Evolutionary conservation across 129 eudicot species (phyloP), one percentile per base, ranked within the genome.

Genomic region (Dittrichia graveolens): DNA sequence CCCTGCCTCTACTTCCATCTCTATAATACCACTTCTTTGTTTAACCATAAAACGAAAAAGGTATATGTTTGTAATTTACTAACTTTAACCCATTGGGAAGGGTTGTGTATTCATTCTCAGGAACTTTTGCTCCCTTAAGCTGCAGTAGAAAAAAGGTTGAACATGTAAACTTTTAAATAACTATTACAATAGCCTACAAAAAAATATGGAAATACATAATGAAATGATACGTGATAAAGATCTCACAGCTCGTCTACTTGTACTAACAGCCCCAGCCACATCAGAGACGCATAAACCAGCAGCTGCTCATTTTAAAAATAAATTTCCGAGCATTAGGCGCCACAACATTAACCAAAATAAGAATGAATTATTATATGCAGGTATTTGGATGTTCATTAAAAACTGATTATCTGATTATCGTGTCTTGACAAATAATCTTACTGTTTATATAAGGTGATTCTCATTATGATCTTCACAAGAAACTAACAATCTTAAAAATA

Each of bases 161-260:
- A 42, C 15, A 18, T 61, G 34, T 14, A 50, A 71, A 57, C 56
- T 11, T 35, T 43, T 13, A 47, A 65, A 34, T 52, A 70, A 1
- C 77, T 46, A 46, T 60, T 24, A 2, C 31, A 24, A 24, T 24
- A 24, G 31, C 31, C 31, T 24, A 24, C 31, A 24, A 24, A 24
- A 24, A 18, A 50, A 53, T 53, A 14, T 10, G 50, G 14, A 45
- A 7, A 38, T 45, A 31, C 43, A 8, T 37, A 57, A 1, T 41
- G 12, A 19, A 5, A 46, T 4, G 4, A 46, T 37, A 43, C 47
- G 49, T 12, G 46, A 64, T 11, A 55, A 19, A 71, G 57, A 47
- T 74, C 87, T 87, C 84, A 94, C 98, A 84, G 98, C 98, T 87
- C 98, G 84, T 86, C 89, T 87, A 72, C 98, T 94, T 74, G 96